Evolutionary conservation across 805 yeast species (phyloP).

Genomic region (Saccharomycopsis lassenensis): DNA sequence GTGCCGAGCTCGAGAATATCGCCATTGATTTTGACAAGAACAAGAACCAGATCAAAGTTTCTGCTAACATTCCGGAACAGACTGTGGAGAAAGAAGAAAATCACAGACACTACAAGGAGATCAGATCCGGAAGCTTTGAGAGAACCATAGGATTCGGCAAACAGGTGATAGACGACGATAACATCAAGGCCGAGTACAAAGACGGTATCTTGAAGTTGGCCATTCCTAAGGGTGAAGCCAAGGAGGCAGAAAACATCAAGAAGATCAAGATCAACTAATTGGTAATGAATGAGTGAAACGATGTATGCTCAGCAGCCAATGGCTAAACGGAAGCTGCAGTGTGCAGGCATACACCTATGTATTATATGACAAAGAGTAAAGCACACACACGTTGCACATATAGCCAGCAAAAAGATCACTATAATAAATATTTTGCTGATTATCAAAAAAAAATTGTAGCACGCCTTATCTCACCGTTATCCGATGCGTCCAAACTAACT

Average conservation of each 20-base stretch:
- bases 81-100: slow-evolving; percentile 5
- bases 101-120: slow-evolving; percentile 18
- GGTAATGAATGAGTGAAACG: too few relatives aligned
- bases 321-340: too few relatives aligned
- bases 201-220: slow-evolving; percentile 2
- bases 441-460: too few relatives aligned
- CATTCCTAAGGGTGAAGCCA: slow-evolving; percentile 3
- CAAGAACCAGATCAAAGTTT: slow-evolving; percentile 25
- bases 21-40: slow-evolving; percentile 28
- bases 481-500: too few relatives aligned
- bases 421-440: too few relatives aligned
- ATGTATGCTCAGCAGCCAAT: too few relatives aligned
- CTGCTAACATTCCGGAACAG: slow-evolving; percentile 21
- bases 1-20: slow-evolving; percentile 25
- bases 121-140: slow-evolving; percentile 23
- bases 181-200: slow-evolving; percentile 5
- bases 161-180: slow-evolving; percentile 24
- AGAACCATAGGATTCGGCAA: slow-evolving; percentile 24
- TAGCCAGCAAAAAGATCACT: too few relatives aligned
- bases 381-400: too few relatives aligned
- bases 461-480: too few relatives aligned
- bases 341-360: too few relatives aligned
- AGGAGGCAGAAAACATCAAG: background rate
- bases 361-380: too few relatives aligned
- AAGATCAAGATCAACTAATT: slow-evolving; percentile 1